These are phyloP conservation scores for Zygoascus sp. DNA, from an alignment of 1,139 yeast species.

Conservation along the genomic window DNA sequence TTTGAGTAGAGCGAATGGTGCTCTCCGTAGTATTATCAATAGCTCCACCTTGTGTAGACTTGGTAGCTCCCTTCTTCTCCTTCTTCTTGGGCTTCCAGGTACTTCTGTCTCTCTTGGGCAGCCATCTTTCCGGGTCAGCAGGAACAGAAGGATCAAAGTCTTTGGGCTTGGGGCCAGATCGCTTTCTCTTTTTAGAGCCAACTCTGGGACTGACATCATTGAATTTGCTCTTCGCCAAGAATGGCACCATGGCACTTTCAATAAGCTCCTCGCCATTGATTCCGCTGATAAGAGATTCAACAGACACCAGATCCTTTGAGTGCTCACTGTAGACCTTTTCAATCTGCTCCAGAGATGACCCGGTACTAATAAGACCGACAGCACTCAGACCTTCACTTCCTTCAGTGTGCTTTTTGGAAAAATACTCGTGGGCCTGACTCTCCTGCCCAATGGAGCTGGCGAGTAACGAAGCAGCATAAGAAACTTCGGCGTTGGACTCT, in stretches of 20 bases:
- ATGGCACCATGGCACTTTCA: conserved; percentile 38
- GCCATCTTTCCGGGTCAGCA: conserved; percentile 79
- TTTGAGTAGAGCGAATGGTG: conserved; percentile 26
- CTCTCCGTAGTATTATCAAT: conserved; percentile 52
- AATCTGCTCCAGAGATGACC: not conserved
- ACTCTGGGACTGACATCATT: conserved; percentile 21
- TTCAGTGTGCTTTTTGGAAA: conserved; percentile 8
- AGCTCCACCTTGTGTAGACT: conserved; percentile 64
- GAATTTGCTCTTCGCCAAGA: conserved; percentile 27
- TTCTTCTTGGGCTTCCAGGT: conserved; percentile 68
- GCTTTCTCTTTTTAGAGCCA: conserved; percentile 24
- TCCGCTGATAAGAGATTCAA: not conserved
- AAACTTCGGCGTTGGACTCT: conserved; percentile 20
- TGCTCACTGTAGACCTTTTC: conserved; percentile 12
- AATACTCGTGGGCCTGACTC: conserved; percentile 14
- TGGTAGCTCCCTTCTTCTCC: conserved; percentile 40
- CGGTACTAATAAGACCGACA: conserved; percentile 7
- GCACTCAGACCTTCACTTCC: not conserved
- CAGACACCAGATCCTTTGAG: not conserved
- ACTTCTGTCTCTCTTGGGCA: conserved; percentile 80
- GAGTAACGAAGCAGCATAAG: conserved; percentile 28
- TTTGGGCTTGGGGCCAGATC: conserved; percentile 39
- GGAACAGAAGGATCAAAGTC: conserved; percentile 38
- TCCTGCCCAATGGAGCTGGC: conserved; percentile 16
- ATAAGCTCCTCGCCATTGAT: conserved; percentile 42